Base-by-base conservation (phyloP, 1,284 basidiomycete genomes). In the Tremellales sp. region DNA sequence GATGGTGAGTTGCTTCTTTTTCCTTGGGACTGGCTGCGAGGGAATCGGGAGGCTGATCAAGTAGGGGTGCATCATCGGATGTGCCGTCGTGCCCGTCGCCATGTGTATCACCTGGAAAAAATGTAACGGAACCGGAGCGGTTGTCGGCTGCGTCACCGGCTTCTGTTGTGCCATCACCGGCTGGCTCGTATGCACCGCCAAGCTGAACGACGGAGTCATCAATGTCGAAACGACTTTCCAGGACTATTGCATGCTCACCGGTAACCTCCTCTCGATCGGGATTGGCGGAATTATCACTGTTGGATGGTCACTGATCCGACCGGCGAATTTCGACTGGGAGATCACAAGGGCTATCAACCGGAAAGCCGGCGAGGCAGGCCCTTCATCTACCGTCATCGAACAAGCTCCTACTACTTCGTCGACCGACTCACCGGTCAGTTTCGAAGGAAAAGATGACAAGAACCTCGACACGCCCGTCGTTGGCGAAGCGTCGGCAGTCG, bases 1-100 rank as follows among this genome's bases (percentile, higher is more conserved):
- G 12, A 55, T 60, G 50, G 44, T 44, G 21, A 17, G 47, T 15
- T 31, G 57, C 65, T 25, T 51, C 53, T 10, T 58, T 8, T 12
- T 39, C 36, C 36, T 39, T 19, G 11, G 10, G 10, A 33, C n/a
- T n/a, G 29, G 64, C 19, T 61, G 43, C 22, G 45, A 57, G 22
- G 53, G 58, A 50, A 43, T 62, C 27, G 46, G 52, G 51, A 42
- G 68, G 40, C 65, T 70, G 8, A 75, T 76, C 10, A 39, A 39
- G 10, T n/a, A 36, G 61, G 79, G 79, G 1, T 73, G 73, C 29
- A 62, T 79, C 43, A 82, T 94, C 15, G 89, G 89, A 1, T 85
- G 85, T 2, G 90, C 82, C 2, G 91, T 93, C 29, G 84, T 85
- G 4, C 91, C 91, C 2, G 88, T 93, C 58, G 90, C 90, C 1